Evolutionary conservation across 345 rosid genomes (phyloP).

Genomic region (Eucalyptus victrix): DNA sequence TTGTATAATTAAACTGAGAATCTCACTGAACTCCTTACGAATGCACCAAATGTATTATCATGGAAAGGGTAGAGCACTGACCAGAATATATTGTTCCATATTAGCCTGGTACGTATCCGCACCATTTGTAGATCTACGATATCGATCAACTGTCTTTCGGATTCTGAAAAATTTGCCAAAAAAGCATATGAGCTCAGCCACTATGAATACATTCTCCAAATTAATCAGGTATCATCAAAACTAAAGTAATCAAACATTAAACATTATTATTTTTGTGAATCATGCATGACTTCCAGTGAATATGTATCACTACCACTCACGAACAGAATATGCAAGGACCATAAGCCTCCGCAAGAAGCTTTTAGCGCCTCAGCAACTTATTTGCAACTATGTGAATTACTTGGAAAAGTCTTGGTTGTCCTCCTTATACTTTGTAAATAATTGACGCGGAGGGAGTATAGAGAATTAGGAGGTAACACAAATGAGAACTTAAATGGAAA

Average conservation of each 20-base stretch:
- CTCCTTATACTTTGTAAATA: not conserved
- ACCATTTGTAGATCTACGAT: conserved; percentile 8
- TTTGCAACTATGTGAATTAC: not conserved
- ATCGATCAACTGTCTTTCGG: conserved; percentile 29
- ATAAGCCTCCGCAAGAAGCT: not conserved
- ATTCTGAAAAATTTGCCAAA: conserved; percentile 10
- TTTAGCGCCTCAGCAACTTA: not conserved
- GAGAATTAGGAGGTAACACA: too few species aligned
- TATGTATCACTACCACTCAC: not conserved
- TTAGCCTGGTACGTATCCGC: not conserved
- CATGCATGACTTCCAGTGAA: not conserved
- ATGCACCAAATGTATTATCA: not conserved
- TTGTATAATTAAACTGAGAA: not conserved
- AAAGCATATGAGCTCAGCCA: not conserved
- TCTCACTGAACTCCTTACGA: not conserved
- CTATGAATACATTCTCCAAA: not conserved
- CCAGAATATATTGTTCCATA: conserved; percentile 1
- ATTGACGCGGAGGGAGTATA: too few species aligned
- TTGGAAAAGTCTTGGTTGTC: not conserved
- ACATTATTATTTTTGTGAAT: not conserved
- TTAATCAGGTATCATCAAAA: not conserved
- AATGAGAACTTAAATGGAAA: too few species aligned
- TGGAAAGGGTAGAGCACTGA: not conserved
- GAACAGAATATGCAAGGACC: not conserved
- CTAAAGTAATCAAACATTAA: not conserved